phyloP scores from a whole-genome alignment of 148 eudicot genomes.

The Chenopodium quinoa region DNA sequence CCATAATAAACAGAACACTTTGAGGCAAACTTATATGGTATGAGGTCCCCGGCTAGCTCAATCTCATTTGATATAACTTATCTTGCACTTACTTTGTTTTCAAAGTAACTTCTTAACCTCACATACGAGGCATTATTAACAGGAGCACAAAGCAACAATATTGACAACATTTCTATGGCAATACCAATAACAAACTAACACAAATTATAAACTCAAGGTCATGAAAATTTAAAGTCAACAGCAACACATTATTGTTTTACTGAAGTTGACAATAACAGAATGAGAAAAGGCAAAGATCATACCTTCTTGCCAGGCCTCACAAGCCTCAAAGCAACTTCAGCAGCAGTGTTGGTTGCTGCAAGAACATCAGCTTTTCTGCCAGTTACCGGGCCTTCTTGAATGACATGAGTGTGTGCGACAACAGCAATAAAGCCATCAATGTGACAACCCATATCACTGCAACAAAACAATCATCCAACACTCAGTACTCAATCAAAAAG shows the following conservation, averaged over 20 bases:
- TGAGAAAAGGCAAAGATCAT: neutral
- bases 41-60: no score
- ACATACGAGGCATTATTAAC: no score
- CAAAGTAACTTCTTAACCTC: no score
- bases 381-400: constrained; percentile 73
- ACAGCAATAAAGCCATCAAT: constrained; percentile 92
- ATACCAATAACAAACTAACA: neutral
- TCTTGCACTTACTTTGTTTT: no score
- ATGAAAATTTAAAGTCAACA: neutral
- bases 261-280: neutral
- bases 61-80: no score
- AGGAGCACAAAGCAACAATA: no score
- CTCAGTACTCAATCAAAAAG: neutral
- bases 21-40: no score
- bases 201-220: neutral
- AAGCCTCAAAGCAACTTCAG: constrained; percentile 94
- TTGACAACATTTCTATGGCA: no score
- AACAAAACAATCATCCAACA: constrained; percentile 21
- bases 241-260: neutral
- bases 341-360: constrained; percentile 91
- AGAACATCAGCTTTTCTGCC: constrained; percentile 85
- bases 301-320: constrained; percentile 91
- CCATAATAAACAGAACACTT: neutral
- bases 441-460: constrained; percentile 92
- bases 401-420: constrained; percentile 80